Conservation (phyloP, 2,329 filamentous ascomycete species). For the Botrytis aclada region DNA sequence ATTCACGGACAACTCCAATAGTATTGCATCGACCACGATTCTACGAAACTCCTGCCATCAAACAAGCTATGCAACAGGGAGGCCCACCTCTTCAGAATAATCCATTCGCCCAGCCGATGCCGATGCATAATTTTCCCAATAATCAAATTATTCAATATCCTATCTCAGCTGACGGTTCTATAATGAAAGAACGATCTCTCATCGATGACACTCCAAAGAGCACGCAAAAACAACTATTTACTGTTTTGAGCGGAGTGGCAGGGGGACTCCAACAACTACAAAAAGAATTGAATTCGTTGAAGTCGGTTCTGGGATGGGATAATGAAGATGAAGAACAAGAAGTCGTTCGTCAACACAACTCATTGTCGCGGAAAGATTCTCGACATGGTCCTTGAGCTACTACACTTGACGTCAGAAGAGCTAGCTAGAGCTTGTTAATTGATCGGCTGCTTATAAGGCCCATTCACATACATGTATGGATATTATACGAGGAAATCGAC, state of each 20-base stretch:
- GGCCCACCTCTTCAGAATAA: neutral
- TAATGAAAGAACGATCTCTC: conserved; percentile 4
- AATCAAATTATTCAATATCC: neutral
- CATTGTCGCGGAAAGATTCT: neutral
- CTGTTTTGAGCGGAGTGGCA: conserved; percentile 28
- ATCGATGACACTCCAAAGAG: conserved; percentile 27
- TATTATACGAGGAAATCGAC: neutral
- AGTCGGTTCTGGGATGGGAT: conserved; percentile 30
- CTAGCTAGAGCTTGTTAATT: neutral
- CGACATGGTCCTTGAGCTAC: conserved; percentile 8
- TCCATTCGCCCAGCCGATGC: neutral
- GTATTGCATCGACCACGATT: conserved; percentile 12
- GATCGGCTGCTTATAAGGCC: neutral
- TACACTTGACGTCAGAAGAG: neutral
- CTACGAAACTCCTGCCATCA: neutral
- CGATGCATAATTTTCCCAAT: neutral
- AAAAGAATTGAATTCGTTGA: conserved; percentile 30
- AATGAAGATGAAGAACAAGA: conserved; percentile 19
- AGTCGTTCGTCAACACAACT: neutral
- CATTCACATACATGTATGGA: neutral
- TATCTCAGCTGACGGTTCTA: neutral
- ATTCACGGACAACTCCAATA: neutral
- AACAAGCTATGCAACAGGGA: neutral
- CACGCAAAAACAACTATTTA: conserved; percentile 31
- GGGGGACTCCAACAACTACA: conserved; percentile 31